Evolutionary conservation across 73 alveolate species (phyloP).

Genomic region (Paramecium caudatum): DNA sequence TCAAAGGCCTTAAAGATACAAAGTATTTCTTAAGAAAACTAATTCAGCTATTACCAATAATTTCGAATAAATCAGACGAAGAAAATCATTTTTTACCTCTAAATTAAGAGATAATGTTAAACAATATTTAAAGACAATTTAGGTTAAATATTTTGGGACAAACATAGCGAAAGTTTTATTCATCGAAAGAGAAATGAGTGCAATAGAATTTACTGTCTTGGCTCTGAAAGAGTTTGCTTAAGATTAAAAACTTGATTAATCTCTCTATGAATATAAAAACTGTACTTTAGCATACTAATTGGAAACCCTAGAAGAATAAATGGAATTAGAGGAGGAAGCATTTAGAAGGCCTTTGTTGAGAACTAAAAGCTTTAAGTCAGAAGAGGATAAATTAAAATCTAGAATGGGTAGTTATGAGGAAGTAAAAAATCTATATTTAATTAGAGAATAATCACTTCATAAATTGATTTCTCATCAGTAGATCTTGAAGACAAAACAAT

Average conservation of each 20-base stretch:
- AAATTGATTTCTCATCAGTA: background rate
- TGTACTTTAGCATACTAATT: conserved; percentile 9
- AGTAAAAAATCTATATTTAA: conserved; percentile 1
- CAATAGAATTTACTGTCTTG: background rate
- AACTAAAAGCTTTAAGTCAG: background rate
- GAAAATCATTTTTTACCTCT: background rate
- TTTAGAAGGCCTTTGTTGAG: conserved; percentile 9
- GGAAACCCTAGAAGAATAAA: conserved; percentile 18
- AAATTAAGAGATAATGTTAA: background rate
- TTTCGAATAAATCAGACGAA: conserved; percentile 18
- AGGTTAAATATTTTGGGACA: conserved; percentile 7
- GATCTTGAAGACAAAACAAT: conserved; percentile 37
- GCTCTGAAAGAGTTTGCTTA: conserved; percentile 11
- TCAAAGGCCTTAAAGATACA: background rate
- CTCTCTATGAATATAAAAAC: background rate
- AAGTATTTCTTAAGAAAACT: background rate
- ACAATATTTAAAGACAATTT: background rate
- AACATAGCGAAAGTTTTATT: conserved; percentile 16
- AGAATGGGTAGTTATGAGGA: conserved; percentile 31
- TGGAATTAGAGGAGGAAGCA: conserved; percentile 16
- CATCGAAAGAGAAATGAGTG: conserved; percentile 24
- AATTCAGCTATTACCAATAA: background rate
- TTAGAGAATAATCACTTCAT: conserved; percentile 21
- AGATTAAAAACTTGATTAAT: background rate
- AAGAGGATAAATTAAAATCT: conserved; percentile 3